Conservation (phyloP, 306 rosid genomes). For the Prunus campanulata region DNA sequence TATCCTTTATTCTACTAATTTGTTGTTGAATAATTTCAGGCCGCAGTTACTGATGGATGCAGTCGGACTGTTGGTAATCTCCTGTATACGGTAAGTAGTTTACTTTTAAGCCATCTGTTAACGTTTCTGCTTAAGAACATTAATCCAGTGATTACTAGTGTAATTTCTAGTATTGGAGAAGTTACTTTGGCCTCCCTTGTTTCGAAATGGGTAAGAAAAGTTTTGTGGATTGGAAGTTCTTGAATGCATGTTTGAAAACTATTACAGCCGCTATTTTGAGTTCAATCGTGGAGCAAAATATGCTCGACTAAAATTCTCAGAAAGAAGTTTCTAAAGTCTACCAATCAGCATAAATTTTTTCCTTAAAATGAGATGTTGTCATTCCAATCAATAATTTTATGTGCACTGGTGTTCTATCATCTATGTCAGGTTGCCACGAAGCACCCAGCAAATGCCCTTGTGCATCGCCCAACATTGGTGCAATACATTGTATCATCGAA, state of each 20-base stretch:
- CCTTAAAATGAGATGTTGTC: too few species aligned
- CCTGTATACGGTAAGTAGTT: slow-evolving; percentile 57
- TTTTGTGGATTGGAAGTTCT: background rate
- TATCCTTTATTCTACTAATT: background rate
- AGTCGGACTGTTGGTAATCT: slow-evolving; percentile 74
- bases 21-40: slow-evolving; percentile 40
- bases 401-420: background rate
- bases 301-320: too few species aligned
- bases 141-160: background rate
- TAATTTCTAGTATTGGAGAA: background rate
- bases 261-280: background rate
- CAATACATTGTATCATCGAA: slow-evolving; percentile 64
- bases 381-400: background rate
- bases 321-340: too few species aligned
- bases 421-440: slow-evolving; percentile 82
- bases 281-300: background rate
- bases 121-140: background rate
- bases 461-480: slow-evolving; percentile 66
- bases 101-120: background rate
- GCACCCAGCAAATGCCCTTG: slow-evolving; percentile 78
- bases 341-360: too few species aligned
- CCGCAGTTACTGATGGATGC: slow-evolving; percentile 73
- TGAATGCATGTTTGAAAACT: background rate
- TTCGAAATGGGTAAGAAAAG: background rate
- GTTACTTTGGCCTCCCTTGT: background rate